Conservation (phyloP, 2,329 filamentous ascomycete species). For the Pezicula carpinea region DNA sequence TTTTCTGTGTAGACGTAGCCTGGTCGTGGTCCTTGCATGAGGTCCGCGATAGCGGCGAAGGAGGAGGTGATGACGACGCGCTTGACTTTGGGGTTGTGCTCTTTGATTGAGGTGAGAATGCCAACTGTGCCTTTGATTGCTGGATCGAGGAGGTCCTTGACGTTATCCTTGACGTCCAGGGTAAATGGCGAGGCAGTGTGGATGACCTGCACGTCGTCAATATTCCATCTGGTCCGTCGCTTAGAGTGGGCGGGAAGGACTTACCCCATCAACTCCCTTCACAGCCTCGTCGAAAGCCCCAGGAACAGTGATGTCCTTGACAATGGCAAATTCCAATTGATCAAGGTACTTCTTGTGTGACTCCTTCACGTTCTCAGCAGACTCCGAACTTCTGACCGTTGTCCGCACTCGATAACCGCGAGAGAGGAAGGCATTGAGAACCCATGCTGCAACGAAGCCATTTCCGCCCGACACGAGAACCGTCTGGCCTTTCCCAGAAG, state of each 20-base stretch:
- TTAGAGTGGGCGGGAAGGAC: conserved; percentile 7
- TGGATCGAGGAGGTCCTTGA: conserved; percentile 42
- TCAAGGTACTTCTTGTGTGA: conserved; percentile 32
- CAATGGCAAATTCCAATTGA: conserved; percentile 41
- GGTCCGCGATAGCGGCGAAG: conserved; percentile 55
- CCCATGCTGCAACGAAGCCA: conserved; percentile 47
- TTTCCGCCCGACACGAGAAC: conserved; percentile 32
- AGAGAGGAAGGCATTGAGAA: conserved; percentile 41
- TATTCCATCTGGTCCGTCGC: not conserved
- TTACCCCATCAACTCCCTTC: conserved; percentile 60
- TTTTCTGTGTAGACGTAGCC: conserved; percentile 45
- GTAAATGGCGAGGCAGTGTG: conserved; percentile 60
- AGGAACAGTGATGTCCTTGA: conserved; percentile 66
- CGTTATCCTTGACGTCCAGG: conserved; percentile 26
- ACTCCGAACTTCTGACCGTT: conserved; percentile 40
- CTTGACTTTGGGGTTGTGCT: conserved; percentile 31
- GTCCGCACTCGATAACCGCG: conserved; percentile 32
- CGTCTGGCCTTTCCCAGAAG: conserved; percentile 14
- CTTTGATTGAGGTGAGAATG: conserved; percentile 41
- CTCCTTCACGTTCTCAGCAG: conserved; percentile 37
- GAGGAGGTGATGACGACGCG: conserved; percentile 53
- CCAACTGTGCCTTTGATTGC: conserved; percentile 47
- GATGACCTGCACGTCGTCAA: conserved; percentile 39
- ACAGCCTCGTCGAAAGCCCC: conserved; percentile 59
- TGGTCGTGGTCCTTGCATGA: conserved; percentile 43